Evolutionary conservation across 345 rosid species (phyloP).

Genomic region (Populus davidiana): DNA sequence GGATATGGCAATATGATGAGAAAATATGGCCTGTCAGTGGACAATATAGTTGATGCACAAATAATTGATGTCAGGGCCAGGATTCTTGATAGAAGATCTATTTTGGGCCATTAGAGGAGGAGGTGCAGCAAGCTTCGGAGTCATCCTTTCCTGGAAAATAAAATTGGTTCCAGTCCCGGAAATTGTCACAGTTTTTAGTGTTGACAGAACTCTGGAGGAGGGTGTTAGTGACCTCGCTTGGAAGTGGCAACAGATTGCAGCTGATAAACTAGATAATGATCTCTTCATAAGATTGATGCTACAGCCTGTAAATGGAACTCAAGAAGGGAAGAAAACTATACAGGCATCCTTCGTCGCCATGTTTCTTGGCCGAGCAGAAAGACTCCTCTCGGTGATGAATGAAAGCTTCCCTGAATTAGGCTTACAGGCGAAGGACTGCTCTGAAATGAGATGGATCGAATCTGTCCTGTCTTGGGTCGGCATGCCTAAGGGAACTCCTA

Average conservation of each 20-base stretch:
- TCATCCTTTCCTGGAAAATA: constrained; percentile 12
- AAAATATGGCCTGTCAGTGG: too few relatives aligned
- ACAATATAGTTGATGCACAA: too few relatives aligned
- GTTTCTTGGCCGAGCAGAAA: constrained; percentile 33
- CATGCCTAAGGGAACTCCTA: constrained; percentile 21
- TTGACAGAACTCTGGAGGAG: too few relatives aligned
- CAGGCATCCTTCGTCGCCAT: constrained; percentile 30
- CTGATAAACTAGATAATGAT: constrained; percentile 28
- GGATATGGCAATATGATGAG: too few relatives aligned
- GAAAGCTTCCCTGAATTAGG: constrained; percentile 39
- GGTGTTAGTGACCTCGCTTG: too few relatives aligned
- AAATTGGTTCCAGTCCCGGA: constrained; percentile 1
- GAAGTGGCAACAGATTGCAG: constrained; percentile 33
- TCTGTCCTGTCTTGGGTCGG: constrained; percentile 26
- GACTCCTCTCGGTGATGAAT: constrained; percentile 17
- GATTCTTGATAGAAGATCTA: constrained; percentile 11
- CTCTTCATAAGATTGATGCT: constrained; percentile 40
- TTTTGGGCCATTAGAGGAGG: constrained; percentile 25
- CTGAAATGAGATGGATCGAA: constrained; percentile 55
- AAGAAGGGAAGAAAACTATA: not conserved
- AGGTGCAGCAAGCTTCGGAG: constrained; percentile 20
- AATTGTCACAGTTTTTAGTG: too few relatives aligned
- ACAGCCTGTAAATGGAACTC: not conserved
- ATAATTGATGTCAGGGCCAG: constrained; percentile 12
- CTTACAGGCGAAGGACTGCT: constrained; percentile 33